These are phyloP conservation scores for Talaromyces sp. DNA, from an alignment of 2,329 filamentous ascomycete genomes.

Conservation along the genomic window DNA sequence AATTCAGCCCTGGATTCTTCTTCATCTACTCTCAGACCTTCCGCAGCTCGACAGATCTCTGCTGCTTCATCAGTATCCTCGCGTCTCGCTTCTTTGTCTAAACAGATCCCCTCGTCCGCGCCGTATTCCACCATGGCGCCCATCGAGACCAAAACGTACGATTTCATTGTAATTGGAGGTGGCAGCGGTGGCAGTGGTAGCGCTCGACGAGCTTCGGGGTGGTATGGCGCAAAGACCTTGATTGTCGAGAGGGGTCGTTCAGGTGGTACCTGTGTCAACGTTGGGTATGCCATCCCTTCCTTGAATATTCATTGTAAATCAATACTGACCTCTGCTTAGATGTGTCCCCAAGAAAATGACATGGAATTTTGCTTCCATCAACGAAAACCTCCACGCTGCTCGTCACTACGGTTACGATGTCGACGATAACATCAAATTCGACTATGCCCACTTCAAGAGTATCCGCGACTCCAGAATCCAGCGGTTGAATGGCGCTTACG, in stretches of 20 bases:
- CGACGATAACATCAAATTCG: constrained; percentile 40
- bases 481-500: constrained; percentile 48
- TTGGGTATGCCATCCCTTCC: constrained; percentile 42
- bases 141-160: constrained; percentile 47
- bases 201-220: constrained; percentile 49
- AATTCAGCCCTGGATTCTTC: constrained; percentile 11
- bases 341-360: constrained; percentile 55
- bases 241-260: constrained; percentile 50
- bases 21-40: neutral
- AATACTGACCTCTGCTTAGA: constrained; percentile 27
- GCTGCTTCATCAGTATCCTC: constrained; percentile 17
- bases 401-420: constrained; percentile 50
- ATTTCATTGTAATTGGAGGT: constrained; percentile 56
- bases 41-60: constrained; percentile 4
- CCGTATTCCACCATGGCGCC: constrained; percentile 44
- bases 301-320: neutral
- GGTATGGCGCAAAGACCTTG: constrained; percentile 51
- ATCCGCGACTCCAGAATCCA: constrained; percentile 47
- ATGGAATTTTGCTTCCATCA: constrained; percentile 51
- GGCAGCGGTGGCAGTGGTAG: constrained; percentile 53
- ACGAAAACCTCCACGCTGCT: constrained; percentile 46
- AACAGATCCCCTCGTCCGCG: constrained; percentile 38
- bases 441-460: constrained; percentile 49
- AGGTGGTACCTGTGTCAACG: constrained; percentile 53
- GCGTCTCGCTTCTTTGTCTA: constrained; percentile 40